Percentiles rank a stretch among this genome's conserved stretches.
Conservation (phyloP, 2,329 filamentous ascomycete genomes). For the Colletotrichum shisoi region DNA sequence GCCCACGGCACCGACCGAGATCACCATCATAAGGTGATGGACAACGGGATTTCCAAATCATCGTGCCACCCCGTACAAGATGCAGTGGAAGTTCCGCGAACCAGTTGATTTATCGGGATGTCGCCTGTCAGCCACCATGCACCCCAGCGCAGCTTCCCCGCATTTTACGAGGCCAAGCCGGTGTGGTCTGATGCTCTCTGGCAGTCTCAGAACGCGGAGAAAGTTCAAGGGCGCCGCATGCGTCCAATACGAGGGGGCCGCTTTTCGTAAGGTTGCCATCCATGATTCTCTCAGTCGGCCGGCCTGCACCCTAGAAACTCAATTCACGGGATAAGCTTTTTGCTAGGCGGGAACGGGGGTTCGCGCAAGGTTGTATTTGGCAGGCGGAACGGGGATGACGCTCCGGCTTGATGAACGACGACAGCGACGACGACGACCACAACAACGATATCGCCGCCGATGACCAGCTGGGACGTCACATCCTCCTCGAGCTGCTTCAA, state of each 20-base stretch:
- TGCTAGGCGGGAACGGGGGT: background rate
- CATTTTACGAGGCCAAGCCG: constrained; percentile 16
- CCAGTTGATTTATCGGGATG: constrained; percentile 14
- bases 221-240: constrained; percentile 19
- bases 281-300: background rate
- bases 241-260: constrained; percentile 16
- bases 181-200: constrained; percentile 31
- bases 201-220: constrained; percentile 34
- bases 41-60: constrained; percentile 6
- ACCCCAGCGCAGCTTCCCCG: constrained; percentile 27
- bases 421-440: background rate
- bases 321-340: constrained; percentile 20
- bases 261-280: too few species aligned
- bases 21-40: constrained; percentile 11
- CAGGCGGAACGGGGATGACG: constrained; percentile 21
- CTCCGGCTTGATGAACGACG: constrained; percentile 18
- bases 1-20: constrained; percentile 5
- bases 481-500: background rate
- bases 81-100: constrained; percentile 16
- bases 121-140: constrained; percentile 19
- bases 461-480: constrained; percentile 20
- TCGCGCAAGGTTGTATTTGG: constrained; percentile 22
- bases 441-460: background rate
- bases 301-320: constrained; percentile 19
- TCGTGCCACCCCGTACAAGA: constrained; percentile 21